Evolutionary conservation across 176 grass and related monocot genomes (phyloP).

Genomic region (Triticum aestivum): DNA sequence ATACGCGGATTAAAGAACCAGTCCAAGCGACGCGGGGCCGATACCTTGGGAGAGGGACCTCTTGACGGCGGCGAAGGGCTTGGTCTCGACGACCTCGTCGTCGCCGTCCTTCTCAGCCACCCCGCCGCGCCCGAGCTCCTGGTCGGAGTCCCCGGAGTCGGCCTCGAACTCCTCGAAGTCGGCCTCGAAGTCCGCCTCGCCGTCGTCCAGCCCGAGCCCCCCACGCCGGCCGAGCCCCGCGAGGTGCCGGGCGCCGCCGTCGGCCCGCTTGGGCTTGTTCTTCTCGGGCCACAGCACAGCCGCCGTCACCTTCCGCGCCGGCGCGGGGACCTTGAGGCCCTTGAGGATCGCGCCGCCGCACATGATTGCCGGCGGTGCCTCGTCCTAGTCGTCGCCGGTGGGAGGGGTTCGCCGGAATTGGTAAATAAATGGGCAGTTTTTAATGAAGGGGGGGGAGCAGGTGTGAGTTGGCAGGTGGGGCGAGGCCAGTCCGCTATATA

Average conservation of each 20-base stretch:
- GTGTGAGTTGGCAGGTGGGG: background rate
- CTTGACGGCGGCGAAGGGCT: slow-evolving; percentile 37
- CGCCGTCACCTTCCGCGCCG: slow-evolving; percentile 34
- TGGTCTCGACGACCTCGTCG: slow-evolving; percentile 54
- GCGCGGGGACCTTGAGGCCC: slow-evolving; percentile 28
- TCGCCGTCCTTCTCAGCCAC: background rate
- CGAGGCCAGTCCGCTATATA: slow-evolving; percentile 7
- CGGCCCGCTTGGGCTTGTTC: slow-evolving; percentile 50
- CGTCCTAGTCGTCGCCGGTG: background rate
- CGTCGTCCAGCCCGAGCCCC: slow-evolving; percentile 2
- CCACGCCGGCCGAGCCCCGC: background rate
- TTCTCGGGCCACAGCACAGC: slow-evolving; percentile 60
- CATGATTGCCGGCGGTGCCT: slow-evolving; percentile 39
- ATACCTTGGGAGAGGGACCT: slow-evolving; percentile 48
- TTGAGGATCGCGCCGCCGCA: slow-evolving; percentile 83
- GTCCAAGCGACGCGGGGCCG: background rate
- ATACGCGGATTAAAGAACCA: background rate
- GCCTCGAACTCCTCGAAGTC: slow-evolving; percentile 67
- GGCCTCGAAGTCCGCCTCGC: slow-evolving; percentile 66
- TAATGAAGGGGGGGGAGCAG: background rate
- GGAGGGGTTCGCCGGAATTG: background rate
- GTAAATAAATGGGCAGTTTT: background rate
- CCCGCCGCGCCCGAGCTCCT: slow-evolving; percentile 12
- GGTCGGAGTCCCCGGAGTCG: slow-evolving; percentile 43
- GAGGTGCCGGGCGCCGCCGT: slow-evolving; percentile 11